phyloP scores from a whole-genome alignment of 306 rosid species.

The Erythrophleum fordii region DNA sequence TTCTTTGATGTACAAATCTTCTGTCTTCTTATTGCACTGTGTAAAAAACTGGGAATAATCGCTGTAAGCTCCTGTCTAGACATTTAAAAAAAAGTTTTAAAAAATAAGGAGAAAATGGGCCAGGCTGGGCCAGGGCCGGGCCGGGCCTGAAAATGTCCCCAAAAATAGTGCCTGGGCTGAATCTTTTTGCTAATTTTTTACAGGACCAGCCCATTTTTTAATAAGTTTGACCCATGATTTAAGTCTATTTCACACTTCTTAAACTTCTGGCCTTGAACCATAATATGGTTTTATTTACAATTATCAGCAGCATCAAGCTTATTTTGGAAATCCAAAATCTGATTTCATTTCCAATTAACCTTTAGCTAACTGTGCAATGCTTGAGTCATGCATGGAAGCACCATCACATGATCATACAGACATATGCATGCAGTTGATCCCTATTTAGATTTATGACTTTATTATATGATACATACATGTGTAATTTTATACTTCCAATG shows the following conservation, averaged over 20 bases:
- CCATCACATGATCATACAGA: not conserved
- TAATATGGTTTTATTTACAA: not conserved
- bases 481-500: slow-evolving; percentile 8
- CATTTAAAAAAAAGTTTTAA: too few species aligned
- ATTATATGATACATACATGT: not conserved
- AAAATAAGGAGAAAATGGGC: too few species aligned
- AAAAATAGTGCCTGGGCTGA: too few species aligned
- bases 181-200: too few species aligned
- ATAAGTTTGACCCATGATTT: too few species aligned
- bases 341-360: not conserved
- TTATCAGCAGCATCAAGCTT: slow-evolving; percentile 17
- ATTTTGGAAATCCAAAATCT: slow-evolving; percentile 3
- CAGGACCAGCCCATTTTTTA: too few species aligned
- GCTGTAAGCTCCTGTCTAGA: too few species aligned
- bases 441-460: slow-evolving; percentile 4
- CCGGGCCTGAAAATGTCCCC: too few species aligned
- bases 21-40: not conserved
- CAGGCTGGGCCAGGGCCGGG: too few species aligned
- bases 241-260: slow-evolving; percentile 5
- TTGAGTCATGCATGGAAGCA: slow-evolving; percentile 10
- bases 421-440: slow-evolving; percentile 9
- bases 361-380: not conserved
- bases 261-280: slow-evolving; percentile 28
- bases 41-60: not conserved
- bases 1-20: too few species aligned